Evolutionary conservation across 768 basidiomycete genomes (phyloP), one percentile per base, ranked within the genome.

Genomic region (Rhodotorula sphaerocarpa): DNA sequence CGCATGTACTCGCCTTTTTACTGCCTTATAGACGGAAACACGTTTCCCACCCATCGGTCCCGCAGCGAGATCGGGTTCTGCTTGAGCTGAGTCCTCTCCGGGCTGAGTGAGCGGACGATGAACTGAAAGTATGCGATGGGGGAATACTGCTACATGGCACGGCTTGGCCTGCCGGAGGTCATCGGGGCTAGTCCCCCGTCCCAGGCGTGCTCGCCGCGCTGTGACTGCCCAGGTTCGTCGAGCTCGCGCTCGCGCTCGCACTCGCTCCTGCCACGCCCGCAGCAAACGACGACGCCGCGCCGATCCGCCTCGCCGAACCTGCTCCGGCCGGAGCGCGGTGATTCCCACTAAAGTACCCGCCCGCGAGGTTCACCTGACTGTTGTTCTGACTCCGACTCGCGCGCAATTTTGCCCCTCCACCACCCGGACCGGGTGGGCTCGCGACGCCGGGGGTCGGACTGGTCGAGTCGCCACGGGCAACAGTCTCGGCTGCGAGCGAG

Each of bases 341-440:
- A 18, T 27, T 16, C 0, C 57, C 42, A 3, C 57, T 57, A 51
- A 59, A 62, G 52, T 62, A 59, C 25, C 61, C 57, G 9, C 56
- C 56, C n/a, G 65, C 60, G 15, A 67, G 44, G 41, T 67, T 62
- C 1, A 56, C 61, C 54, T 52, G 57, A 43, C 43, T 47, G 48
- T 36, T 62, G 45, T 67, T 62, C 36, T 50, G 43, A 42, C 65
- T 67, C 54, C 36, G n/a, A 20, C 48, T 59, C 30, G 60, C 54
- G 11, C 65, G 39, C 30, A 67, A 27, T 31, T 67, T 67, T 7
- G 65, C 65, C 2, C 65, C n/a, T n/a, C n/a, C n/a, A n/a, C n/a
- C n/a, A n/a, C n/a, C 65, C 25, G 47, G 30, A 7, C 18, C 33
- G 7, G 36, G 25, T 23, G n/a, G 5, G 21, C 23, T 51, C 2